Conservation (phyloP, 345 rosid genomes). For the Xanthoceras sorbifolium region DNA sequence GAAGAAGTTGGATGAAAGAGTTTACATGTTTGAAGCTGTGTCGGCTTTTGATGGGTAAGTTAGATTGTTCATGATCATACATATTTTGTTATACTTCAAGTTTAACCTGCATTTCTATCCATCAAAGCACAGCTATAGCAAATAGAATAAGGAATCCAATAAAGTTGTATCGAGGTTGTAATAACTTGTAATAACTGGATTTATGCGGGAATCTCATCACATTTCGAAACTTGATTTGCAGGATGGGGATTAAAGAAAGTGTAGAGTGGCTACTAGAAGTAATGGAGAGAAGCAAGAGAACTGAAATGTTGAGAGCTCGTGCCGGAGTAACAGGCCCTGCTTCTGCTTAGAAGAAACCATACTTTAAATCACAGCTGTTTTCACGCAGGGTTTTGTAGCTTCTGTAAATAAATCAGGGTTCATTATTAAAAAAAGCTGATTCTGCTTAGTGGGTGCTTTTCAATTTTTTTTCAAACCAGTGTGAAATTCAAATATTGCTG, state of each 20-base stretch:
- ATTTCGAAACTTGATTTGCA: slow-evolving; percentile 35
- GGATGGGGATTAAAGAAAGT: slow-evolving; percentile 85
- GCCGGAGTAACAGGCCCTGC: slow-evolving; percentile 48
- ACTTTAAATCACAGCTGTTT: slow-evolving; percentile 10
- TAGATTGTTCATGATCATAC: background rate
- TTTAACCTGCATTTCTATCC: background rate
- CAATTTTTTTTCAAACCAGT: slow-evolving; percentile 8
- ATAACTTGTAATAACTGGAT: background rate
- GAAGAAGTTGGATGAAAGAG: slow-evolving; percentile 91
- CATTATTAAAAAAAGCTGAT: slow-evolving; percentile 14
- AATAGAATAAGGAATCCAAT: background rate
- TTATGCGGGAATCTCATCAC: background rate
- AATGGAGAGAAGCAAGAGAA: slow-evolving; percentile 98
- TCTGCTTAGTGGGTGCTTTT: background rate
- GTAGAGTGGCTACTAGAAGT: slow-evolving; percentile 89
- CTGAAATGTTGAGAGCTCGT: slow-evolving; percentile 78
- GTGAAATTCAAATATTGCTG: background rate
- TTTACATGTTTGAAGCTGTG: slow-evolving; percentile 90
- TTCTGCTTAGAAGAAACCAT: slow-evolving; percentile 33
- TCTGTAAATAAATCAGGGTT: slow-evolving; percentile 50
- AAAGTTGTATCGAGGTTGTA: background rate
- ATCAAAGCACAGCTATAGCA: background rate
- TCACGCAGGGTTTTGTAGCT: slow-evolving; percentile 31
- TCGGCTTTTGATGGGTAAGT: slow-evolving; percentile 93
- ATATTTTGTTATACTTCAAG: background rate